Evolutionary conservation across 2,329 filamentous ascomycete species (phyloP).

Genomic region (Pseudogymnoascus sp.): DNA sequence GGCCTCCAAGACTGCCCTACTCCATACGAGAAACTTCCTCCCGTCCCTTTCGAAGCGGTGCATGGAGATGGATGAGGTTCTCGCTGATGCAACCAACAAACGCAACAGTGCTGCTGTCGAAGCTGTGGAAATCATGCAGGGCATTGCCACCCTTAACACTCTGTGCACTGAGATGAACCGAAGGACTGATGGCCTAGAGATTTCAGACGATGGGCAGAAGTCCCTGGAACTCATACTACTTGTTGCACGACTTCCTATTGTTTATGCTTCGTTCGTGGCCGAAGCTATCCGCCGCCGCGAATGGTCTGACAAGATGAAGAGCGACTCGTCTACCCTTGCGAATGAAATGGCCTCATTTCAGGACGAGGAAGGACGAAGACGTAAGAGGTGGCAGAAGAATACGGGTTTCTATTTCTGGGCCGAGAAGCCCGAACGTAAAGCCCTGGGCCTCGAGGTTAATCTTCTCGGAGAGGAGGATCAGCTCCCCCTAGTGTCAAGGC

Average conservation of each 20-base stretch:
- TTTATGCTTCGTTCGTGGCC: constrained; percentile 81
- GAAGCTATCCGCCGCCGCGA: constrained; percentile 81
- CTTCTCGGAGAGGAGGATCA: constrained; percentile 68
- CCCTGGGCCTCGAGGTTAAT: constrained; percentile 76
- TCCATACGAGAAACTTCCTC: constrained; percentile 54
- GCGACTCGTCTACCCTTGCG: constrained; percentile 76
- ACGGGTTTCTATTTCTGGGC: constrained; percentile 63
- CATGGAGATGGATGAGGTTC: constrained; percentile 53
- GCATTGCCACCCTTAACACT: constrained; percentile 71
- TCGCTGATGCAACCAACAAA: constrained; percentile 50
- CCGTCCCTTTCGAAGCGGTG: constrained; percentile 49
- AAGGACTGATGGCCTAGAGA: constrained; percentile 62
- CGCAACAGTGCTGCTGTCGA: constrained; percentile 60
- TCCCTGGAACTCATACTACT: constrained; percentile 74
- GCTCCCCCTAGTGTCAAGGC: constrained; percentile 70
- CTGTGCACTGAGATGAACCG: constrained; percentile 63
- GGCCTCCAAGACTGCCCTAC: constrained; percentile 54
- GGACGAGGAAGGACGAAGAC: constrained; percentile 82
- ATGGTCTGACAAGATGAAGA: constrained; percentile 85
- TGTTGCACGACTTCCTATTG: constrained; percentile 74
- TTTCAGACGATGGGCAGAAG: constrained; percentile 66
- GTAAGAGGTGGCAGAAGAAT: constrained; percentile 83
- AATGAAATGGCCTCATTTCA: constrained; percentile 90
- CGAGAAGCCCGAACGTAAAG: constrained; percentile 58
- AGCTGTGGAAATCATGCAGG: constrained; percentile 68